Evolutionary conservation across 768 basidiomycete genomes (phyloP).

Genomic region (Lactifluus subvellereus): DNA sequence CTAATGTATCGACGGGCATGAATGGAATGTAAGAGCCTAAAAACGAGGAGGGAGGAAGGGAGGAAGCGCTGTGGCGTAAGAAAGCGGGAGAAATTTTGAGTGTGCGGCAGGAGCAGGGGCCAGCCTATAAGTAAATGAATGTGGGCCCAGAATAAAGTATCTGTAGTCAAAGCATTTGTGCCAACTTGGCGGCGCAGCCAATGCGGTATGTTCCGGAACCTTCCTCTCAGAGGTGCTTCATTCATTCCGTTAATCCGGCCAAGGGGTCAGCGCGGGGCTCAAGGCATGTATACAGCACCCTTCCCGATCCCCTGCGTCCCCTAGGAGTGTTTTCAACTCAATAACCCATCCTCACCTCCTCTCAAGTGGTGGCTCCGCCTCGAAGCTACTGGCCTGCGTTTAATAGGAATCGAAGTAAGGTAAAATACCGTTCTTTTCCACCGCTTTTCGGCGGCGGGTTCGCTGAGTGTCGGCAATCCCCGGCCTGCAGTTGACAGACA

Average conservation of each 20-base stretch:
- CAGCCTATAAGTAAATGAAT: slow-evolving; percentile 20
- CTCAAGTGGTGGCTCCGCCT: not conserved
- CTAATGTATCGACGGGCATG: slow-evolving; percentile 19
- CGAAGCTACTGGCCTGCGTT: not conserved
- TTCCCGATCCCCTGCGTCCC: not conserved
- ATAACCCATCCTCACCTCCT: not conserved
- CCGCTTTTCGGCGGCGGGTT: slow-evolving; percentile 8
- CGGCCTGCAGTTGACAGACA: slow-evolving; percentile 7
- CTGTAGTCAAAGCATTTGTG: slow-evolving; percentile 18
- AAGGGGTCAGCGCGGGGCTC: slow-evolving; percentile 4
- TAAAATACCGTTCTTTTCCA: not conserved
- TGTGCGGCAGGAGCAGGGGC: slow-evolving; percentile 14
- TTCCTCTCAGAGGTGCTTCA: slow-evolving; percentile 5
- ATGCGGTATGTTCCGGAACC: slow-evolving; percentile 23
- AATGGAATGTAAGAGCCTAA: not conserved
- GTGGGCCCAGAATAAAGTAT: slow-evolving; percentile 14
- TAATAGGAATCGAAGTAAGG: not conserved
- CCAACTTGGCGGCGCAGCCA: slow-evolving; percentile 20
- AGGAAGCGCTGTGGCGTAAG: slow-evolving; percentile 16
- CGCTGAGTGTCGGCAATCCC: slow-evolving; percentile 20
- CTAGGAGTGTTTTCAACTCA: not conserved
- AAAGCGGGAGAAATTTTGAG: slow-evolving; percentile 12
- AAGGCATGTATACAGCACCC: not conserved
- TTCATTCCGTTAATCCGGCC: slow-evolving; percentile 6
- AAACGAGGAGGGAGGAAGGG: slow-evolving; percentile 7